Conservation (phyloP, 768 basidiomycete genomes). For the Suillus occidentalis region DNA sequence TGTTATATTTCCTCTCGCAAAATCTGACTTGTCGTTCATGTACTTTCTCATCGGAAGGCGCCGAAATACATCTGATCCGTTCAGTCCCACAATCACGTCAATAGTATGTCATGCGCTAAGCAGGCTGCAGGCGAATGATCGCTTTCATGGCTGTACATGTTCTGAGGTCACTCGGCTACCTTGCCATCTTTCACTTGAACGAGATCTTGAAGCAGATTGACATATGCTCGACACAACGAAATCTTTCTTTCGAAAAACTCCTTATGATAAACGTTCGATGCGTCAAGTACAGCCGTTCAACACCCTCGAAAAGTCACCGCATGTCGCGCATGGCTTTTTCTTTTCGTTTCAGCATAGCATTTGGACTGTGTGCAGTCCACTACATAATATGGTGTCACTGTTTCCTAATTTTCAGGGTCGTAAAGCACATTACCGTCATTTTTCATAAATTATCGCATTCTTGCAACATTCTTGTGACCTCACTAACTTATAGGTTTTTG, state of each 20-base stretch:
- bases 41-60: constrained; percentile 2
- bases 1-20: constrained; percentile 72
- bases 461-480: neutral
- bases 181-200: neutral
- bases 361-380: neutral
- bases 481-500: neutral
- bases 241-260: neutral
- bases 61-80: neutral
- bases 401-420: neutral
- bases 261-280: neutral
- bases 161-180: neutral
- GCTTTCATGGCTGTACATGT: neutral
- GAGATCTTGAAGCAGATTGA: neutral
- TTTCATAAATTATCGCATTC: neutral
- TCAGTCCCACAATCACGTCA: neutral
- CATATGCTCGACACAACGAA: neutral
- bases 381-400: too few relatives aligned
- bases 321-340: neutral
- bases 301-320: neutral
- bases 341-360: neutral
- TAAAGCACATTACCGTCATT: too few relatives aligned
- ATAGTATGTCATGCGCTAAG: neutral
- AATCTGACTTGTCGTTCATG: neutral
- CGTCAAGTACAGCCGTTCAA: neutral
- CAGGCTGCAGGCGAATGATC: neutral